Evolutionary conservation across 2,329 filamentous ascomycete genomes (phyloP), one percentile per base, ranked within the genome.

Genomic region (Phyllosticta citribraziliensis): DNA sequence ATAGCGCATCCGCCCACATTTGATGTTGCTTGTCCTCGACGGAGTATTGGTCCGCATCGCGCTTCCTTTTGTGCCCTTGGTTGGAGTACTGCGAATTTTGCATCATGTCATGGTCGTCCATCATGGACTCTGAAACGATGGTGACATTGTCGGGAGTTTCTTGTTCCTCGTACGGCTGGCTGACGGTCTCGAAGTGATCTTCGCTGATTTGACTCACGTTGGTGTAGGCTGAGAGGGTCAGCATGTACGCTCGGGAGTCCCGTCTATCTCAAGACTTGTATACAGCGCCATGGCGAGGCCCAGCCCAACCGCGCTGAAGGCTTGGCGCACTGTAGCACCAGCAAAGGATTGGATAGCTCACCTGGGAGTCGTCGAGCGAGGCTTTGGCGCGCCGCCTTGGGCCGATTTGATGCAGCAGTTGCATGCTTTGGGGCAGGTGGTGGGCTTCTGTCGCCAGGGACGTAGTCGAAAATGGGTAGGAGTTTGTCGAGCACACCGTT

Each of bases 361-460:
- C 63, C 68, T 58, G 68, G 53, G 24, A 60, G 65, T 63, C 64
- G 62, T 62, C 65, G 67, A 66, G 82, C 83, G 14, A 83, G 81
- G 62, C 82, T 81, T 67, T 84, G 83, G 67, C 88, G 88, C 12
- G 88, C 84, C 4, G 84, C 85, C 70, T 93, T 92, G 51, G 92
- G 89, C 70, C 91, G 94, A 71, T 88, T 91, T 8, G 81, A 78
- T 17, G 81, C 80, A 40, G 83, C 82, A 22, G 81, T 83, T 10
- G 89, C 85, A 78, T 97, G 94, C 72, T 96, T 91, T 1, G 94
- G 94, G 3, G 94, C 94, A 3, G 92, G 93, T 54, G 94, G 94
- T 24, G 94, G 94, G 70, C 89, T 97, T 69, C 88, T 82, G 70
- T 91, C 86, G 63, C 93, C 92, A 0, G 91, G 84, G 0, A 88